A percentile compares a stretch with the other conserved stretches of the same genome.
phyloP scores from a whole-genome alignment of 768 basidiomycete species.

The Calocybe gangraenosa region DNA sequence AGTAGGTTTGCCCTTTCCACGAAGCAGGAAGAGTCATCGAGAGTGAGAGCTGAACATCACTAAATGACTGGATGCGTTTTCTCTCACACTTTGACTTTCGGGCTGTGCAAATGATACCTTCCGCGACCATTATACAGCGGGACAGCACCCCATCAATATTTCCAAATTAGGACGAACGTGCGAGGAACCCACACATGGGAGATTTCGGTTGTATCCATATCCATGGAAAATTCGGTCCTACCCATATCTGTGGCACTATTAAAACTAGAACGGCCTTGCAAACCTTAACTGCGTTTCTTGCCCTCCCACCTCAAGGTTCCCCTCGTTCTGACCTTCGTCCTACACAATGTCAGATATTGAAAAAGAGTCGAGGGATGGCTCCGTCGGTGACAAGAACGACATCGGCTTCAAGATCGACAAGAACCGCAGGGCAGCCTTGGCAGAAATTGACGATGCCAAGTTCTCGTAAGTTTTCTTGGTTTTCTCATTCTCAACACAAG shows the following conservation, averaged over 20 bases:
- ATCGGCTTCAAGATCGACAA: slow-evolving; percentile 52
- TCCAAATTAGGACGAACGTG: no score
- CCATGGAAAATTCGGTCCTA: slow-evolving; percentile 2
- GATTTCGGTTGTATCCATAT: slow-evolving; percentile 4
- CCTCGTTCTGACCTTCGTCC: slow-evolving; percentile 1
- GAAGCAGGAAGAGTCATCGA: no score
- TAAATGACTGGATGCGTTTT: no score
- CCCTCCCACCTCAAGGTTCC: slow-evolving; percentile 6
- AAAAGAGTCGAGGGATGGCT: slow-evolving; percentile 31
- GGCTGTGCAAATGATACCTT: no score
- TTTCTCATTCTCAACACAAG: neutral
- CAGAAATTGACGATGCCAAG: slow-evolving; percentile 81
- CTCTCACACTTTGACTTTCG: no score
- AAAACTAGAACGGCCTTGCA: neutral
- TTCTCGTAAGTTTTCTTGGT: slow-evolving; percentile 59
- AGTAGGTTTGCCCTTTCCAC: no score
- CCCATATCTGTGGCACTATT: neutral
- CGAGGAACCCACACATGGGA: slow-evolving; percentile 13
- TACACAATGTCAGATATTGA: slow-evolving; percentile 29
- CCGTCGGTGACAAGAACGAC: slow-evolving; percentile 26
- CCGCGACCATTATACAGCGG: no score
- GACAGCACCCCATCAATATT: no score
- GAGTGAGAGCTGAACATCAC: no score
- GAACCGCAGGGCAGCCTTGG: slow-evolving; percentile 73
- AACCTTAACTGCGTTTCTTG: neutral